Evolutionary conservation across 495 filamentous ascomycete genomes (phyloP), one percentile per base, ranked within the genome.

Genomic region (Emericellopsis terricola): DNA sequence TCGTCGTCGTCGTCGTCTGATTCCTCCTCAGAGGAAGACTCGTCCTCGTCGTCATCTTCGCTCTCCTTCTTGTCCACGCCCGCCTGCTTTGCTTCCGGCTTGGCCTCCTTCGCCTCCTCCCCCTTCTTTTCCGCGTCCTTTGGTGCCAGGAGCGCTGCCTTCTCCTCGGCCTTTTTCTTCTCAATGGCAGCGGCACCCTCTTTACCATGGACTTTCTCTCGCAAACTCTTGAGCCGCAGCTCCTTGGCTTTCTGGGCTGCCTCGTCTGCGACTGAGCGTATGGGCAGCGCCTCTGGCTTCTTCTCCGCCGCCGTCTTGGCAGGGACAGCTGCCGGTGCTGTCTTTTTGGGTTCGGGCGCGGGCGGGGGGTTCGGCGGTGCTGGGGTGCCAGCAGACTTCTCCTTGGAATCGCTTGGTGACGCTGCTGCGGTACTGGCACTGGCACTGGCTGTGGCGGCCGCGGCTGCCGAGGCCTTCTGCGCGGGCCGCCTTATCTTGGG

Each of bases 261-360:
- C 45, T 83, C 76, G 37, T 72, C 60, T 39, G 76, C 73, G 9
- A 76, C 68, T 53, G 72, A 73, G 33, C 64, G 61, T 38, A 81
- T 56, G 3, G 77, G 69, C 13, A 71, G 49, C 3, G 71, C 58
- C 6, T 65, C 34, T 31, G 33, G 35, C 20, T 40, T 41, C 13
- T 42, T 24, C 10, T 27, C 16, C 18, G 20, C 23, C 28, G 45
- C 33, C 7, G 17, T 27, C 19, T 23, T 35, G 5, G 33, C 33
- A 30, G 27, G 38, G 20, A 26, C 38, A 20, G 36, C 39, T 34
- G 15, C 20, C 9, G 35, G 30, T 2, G 33, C 41, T 44, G 29
- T 45, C 39, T 38, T 45, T 36, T 23, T 40, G 29, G 19, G 43
- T 41, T 15, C 45, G 32, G 19, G 45, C n/a, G 27, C 21, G 4